These are phyloP conservation scores for Phellinidium pouzarii DNA, from an alignment of 1,284 basidiomycete genomes.

Conservation along the genomic window DNA sequence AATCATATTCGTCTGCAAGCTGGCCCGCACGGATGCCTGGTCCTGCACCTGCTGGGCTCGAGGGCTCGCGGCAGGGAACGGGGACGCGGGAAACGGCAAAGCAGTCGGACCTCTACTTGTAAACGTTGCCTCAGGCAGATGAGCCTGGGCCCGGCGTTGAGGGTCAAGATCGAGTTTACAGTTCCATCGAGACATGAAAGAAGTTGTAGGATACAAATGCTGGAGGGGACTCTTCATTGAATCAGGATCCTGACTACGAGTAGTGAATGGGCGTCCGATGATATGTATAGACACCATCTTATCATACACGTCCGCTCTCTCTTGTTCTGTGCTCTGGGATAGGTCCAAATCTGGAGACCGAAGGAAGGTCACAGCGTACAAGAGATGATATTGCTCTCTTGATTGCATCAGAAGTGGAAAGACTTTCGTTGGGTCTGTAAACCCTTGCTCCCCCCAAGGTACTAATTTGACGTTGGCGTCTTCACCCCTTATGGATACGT, in stretches of 20 bases:
- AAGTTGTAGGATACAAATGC: conserved; percentile 53
- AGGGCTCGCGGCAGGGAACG: conserved; percentile 44
- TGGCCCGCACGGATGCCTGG: conserved; percentile 3
- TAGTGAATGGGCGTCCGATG: conserved; percentile 56
- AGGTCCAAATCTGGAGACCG: conserved; percentile 41
- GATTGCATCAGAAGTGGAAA: conserved; percentile 69
- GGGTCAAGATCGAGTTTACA: conserved; percentile 74
- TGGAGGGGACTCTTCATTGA: conserved; percentile 3
- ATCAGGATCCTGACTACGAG: conserved; percentile 7
- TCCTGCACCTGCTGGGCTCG: conserved; percentile 14
- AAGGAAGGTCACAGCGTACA: conserved; percentile 78
- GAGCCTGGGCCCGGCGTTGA: conserved; percentile 24
- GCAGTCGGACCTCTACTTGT: conserved; percentile 36
- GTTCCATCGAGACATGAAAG: conserved; percentile 83
- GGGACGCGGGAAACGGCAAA: conserved; percentile 67
- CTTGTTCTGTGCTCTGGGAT: conserved; percentile 19
- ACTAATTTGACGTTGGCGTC: conserved; percentile 65
- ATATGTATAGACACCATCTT: conserved; percentile 75
- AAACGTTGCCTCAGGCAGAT: conserved; percentile 15
- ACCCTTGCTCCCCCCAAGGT: conserved; percentile 53
- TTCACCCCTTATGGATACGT: conserved; percentile 69
- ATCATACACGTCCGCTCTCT: conserved; percentile 42
- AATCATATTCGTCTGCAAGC: not conserved
- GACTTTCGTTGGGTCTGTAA: conserved; percentile 33
- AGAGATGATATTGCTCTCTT: conserved; percentile 77